Conservation (phyloP, 2,329 filamentous ascomycete species). For the Penicillium polonicum region DNA sequence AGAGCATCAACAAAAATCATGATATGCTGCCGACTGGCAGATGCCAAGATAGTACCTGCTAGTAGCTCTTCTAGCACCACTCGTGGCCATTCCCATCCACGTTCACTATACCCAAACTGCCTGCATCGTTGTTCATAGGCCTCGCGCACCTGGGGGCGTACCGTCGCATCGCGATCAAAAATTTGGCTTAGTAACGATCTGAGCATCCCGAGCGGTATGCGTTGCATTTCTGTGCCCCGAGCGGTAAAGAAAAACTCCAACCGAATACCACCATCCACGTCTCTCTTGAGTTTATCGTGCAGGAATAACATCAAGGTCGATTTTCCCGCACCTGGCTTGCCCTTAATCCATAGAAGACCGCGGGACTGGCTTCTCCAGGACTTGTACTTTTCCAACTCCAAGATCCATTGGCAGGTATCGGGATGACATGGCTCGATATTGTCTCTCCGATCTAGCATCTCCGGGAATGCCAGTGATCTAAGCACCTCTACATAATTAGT, state of each 20-base stretch:
- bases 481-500: too few relatives aligned
- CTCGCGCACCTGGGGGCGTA: slow-evolving; percentile 3
- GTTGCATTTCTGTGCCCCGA: slow-evolving; percentile 15
- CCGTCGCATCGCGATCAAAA: neutral
- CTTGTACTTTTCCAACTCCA: slow-evolving; percentile 13
- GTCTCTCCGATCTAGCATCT: slow-evolving; percentile 14
- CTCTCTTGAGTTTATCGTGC: neutral
- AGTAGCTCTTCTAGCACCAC: slow-evolving; percentile 2
- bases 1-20: slow-evolving; percentile 15
- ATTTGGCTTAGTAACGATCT: slow-evolving; percentile 19
- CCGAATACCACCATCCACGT: neutral
- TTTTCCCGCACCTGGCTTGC: slow-evolving; percentile 27
- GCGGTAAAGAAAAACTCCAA: slow-evolving; percentile 22
- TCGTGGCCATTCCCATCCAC: slow-evolving; percentile 6
- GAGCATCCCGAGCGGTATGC: slow-evolving; percentile 15
- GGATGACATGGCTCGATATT: slow-evolving; percentile 5
- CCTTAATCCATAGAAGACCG: slow-evolving; percentile 23
- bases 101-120: slow-evolving; percentile 1
- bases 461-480: slow-evolving; percentile 10
- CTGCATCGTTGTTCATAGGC: slow-evolving; percentile 2
- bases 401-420: slow-evolving; percentile 16
- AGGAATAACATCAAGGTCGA: slow-evolving; percentile 23
- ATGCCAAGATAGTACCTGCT: too few relatives aligned
- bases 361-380: slow-evolving; percentile 3
- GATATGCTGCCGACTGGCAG: neutral